These are phyloP conservation scores for Luvunga scandens DNA, from an alignment of 345 rosid genomes.

Conservation along the genomic window DNA sequence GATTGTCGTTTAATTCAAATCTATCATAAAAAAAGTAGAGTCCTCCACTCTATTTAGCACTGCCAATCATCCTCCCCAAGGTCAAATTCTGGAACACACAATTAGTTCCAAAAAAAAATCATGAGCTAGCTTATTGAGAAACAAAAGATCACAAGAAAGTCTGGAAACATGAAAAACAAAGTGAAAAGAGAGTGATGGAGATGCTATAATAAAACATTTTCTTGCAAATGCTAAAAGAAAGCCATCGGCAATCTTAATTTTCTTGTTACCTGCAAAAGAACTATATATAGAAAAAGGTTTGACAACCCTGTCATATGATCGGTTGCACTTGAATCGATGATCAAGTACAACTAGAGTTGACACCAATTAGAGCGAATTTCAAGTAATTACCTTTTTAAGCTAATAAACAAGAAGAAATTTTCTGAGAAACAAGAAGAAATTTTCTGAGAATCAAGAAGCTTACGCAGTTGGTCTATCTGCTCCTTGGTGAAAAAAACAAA, in stretches of 20 bases:
- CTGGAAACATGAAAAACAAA: not conserved
- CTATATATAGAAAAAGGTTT: too few relatives aligned
- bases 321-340: too few relatives aligned
- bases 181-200: not conserved
- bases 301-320: too few relatives aligned
- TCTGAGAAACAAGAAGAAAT: too few relatives aligned
- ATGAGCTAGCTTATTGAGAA: not conserved
- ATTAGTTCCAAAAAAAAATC: not conserved
- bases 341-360: not conserved
- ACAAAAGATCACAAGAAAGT: not conserved
- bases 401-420: not conserved
- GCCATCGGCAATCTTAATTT: too few relatives aligned
- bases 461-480: not conserved
- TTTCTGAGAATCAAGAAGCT: too few relatives aligned
- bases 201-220: too few relatives aligned
- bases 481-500: too few relatives aligned
- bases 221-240: too few relatives aligned
- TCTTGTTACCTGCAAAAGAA: too few relatives aligned
- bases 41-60: not conserved
- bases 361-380: not conserved
- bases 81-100: not conserved
- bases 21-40: not conserved
- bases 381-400: not conserved
- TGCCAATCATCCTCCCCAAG: not conserved
- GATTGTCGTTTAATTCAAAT: not conserved